phyloP scores from a whole-genome alignment of 2,329 filamentous ascomycete genomes.

The Aspergillus cejpii region DNA sequence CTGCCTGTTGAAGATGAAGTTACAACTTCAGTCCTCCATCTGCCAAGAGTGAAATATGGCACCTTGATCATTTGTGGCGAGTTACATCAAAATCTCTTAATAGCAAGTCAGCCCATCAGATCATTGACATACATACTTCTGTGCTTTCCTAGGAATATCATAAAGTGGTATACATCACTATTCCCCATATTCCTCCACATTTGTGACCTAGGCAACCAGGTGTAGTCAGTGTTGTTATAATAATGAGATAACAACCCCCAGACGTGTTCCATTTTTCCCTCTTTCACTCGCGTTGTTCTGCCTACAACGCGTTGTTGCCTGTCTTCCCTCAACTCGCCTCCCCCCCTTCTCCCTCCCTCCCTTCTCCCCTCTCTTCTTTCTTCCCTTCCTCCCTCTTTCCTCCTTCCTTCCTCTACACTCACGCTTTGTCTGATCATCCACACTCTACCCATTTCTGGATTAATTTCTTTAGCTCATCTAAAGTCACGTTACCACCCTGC shows the following conservation, averaged over 20 bases:
- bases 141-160: too few species aligned
- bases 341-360: not conserved
- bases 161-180: too few species aligned
- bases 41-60: too few species aligned
- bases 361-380: not conserved
- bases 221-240: not conserved
- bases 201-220: not conserved
- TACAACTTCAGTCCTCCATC: too few species aligned
- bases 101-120: too few species aligned
- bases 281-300: too few species aligned
- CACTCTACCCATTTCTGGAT: too few species aligned
- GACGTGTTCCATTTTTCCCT: not conserved
- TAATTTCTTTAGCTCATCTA: not conserved
- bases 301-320: not conserved
- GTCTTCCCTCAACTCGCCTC: not conserved
- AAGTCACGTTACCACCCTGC: not conserved
- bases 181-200: not conserved
- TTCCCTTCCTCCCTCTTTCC: not conserved
- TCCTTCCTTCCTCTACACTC: not conserved
- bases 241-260: not conserved
- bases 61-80: too few species aligned
- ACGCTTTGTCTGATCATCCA: not conserved
- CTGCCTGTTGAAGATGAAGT: too few species aligned
- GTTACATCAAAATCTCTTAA: too few species aligned
- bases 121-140: too few species aligned